A percentile compares a stretch with the other conserved stretches of the same genome.
Conservation (phyloP, 2,329 filamentous ascomycete species). For the Talaromyces albobiverticillius region DNA sequence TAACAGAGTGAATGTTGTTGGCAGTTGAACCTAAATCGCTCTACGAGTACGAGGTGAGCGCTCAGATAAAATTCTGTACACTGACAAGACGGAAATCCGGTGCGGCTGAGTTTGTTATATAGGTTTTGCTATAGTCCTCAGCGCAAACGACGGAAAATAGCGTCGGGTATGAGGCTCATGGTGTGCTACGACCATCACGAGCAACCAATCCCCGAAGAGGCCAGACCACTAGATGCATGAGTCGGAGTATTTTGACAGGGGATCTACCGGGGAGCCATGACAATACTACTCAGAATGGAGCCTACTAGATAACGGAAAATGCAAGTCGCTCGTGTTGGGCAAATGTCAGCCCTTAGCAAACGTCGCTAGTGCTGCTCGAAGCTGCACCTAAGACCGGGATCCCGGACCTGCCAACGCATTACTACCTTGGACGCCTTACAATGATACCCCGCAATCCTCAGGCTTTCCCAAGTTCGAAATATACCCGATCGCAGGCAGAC, state of each 20-base stretch:
- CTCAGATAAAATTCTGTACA: too few species aligned
- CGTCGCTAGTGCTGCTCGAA: background rate
- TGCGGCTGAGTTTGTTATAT: too few species aligned
- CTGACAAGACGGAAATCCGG: too few species aligned
- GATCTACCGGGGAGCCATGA: background rate
- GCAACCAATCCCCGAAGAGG: constrained; percentile 1
- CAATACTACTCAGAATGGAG: background rate
- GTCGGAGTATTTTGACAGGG: background rate
- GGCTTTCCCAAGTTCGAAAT: background rate
- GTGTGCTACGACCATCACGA: too few species aligned
- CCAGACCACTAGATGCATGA: background rate
- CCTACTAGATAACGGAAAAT: background rate
- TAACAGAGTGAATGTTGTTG: too few species aligned
- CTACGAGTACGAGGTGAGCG: too few species aligned
- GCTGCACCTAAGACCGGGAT: background rate
- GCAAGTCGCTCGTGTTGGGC: background rate
- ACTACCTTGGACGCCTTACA: background rate
- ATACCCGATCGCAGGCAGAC: background rate
- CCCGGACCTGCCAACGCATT: constrained; percentile 5
- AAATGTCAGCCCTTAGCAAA: background rate
- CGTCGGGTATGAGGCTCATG: constrained; percentile 4
- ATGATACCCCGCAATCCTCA: background rate
- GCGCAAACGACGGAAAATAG: background rate
- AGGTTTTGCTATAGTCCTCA: too few species aligned
- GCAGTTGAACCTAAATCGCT: too few species aligned